Conservation (phyloP, 2,329 filamentous ascomycete genomes). For the Onygenales sp. region DNA sequence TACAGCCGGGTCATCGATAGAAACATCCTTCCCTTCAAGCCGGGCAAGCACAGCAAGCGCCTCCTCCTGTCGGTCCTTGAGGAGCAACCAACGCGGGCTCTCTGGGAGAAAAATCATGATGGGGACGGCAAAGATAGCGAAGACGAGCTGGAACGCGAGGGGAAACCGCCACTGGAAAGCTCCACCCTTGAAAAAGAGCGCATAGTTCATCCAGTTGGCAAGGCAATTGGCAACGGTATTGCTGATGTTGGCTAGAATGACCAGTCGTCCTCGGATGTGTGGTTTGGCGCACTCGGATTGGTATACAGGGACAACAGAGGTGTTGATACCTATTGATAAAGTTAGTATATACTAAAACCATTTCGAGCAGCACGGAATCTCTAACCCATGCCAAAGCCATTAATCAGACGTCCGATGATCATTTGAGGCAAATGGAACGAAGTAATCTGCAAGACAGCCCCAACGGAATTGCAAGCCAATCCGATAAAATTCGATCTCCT, state of each 20-base stretch:
- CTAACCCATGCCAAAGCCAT: conserved; percentile 5
- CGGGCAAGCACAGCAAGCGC: conserved; percentile 36
- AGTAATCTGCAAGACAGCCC: conserved; percentile 13
- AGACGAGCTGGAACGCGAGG: conserved; percentile 39
- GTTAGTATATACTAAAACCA: not conserved
- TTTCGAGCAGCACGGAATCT: not conserved
- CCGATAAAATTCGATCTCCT: conserved; percentile 15
- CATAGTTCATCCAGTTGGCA: conserved; percentile 38
- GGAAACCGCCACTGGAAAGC: conserved; percentile 36
- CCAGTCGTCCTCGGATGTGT: conserved; percentile 4
- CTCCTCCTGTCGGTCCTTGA: conserved; percentile 29
- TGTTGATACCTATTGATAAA: not conserved
- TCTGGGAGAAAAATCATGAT: conserved; percentile 27
- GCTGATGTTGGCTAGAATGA: conserved; percentile 19
- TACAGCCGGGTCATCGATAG: conserved; percentile 48
- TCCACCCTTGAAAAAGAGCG: conserved; percentile 15
- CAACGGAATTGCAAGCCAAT: conserved; percentile 14
- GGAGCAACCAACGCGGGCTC: conserved; percentile 20
- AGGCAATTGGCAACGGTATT: conserved; percentile 21
- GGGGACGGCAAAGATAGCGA: conserved; percentile 32
- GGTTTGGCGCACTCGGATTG: conserved; percentile 5
- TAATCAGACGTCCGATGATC: conserved; percentile 12
- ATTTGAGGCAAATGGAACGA: conserved; percentile 12
- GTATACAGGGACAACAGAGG: not conserved
- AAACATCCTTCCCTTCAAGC: conserved; percentile 29